These are phyloP conservation scores for Quillaja saponaria DNA, from an alignment of 306 rosid species.

Conservation along the genomic window DNA sequence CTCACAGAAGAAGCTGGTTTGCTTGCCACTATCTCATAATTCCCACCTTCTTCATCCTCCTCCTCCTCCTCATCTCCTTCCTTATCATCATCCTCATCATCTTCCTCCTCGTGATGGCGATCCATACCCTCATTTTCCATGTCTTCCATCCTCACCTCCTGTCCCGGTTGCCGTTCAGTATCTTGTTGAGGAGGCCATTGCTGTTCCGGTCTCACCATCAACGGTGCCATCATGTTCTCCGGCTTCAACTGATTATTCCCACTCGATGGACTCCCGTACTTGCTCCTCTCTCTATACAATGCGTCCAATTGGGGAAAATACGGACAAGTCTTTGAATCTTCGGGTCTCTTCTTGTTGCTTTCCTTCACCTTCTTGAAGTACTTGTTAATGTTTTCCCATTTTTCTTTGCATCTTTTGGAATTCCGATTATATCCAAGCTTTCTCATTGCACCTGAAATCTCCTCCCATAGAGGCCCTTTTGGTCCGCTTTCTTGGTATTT, in stretches of 20 bases:
- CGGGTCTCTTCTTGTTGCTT: constrained; percentile 77
- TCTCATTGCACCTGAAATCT: constrained; percentile 70
- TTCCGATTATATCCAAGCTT: constrained; percentile 68
- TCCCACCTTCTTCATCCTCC: constrained; percentile 37
- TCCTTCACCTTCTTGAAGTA: constrained; percentile 96
- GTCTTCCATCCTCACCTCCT: constrained; percentile 13
- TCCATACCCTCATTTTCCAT: constrained; percentile 19
- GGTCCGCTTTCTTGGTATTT: constrained; percentile 84
- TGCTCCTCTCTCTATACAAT: constrained; percentile 59
- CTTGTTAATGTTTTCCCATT: constrained; percentile 98
- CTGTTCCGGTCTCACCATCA: constrained; percentile 56
- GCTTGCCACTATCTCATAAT: constrained; percentile 44
- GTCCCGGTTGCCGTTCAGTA: not conserved
- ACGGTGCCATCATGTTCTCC: constrained; percentile 50
- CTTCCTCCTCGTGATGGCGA: constrained; percentile 29
- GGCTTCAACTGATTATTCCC: constrained; percentile 1
- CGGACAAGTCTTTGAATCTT: constrained; percentile 92
- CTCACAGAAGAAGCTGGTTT: constrained; percentile 33
- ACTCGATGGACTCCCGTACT: constrained; percentile 11
- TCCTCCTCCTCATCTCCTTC: constrained; percentile 30
- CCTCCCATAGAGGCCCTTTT: constrained; percentile 94
- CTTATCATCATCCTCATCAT: constrained; percentile 25
- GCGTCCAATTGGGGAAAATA: constrained; percentile 76
- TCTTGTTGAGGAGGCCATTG: constrained; percentile 54
- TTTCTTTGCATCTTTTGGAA: constrained; percentile 90